phyloP scores from a whole-genome alignment of 257 asterid species.

The Solanum lignicaule region DNA sequence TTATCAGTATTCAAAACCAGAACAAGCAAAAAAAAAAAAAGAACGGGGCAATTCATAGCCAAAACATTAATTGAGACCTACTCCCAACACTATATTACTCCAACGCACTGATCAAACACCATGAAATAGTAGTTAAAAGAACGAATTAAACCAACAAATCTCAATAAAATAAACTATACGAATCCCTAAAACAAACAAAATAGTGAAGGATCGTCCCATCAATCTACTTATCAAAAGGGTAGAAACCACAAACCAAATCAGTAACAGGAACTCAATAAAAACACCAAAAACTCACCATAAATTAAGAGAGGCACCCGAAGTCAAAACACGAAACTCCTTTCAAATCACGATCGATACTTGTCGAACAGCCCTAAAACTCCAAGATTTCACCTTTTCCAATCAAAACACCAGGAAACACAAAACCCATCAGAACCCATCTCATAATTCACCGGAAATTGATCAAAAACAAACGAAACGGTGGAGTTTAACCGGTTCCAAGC shows the following conservation, averaged over 20 bases:
- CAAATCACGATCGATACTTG: slow-evolving; percentile 18
- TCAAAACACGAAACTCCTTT: neutral
- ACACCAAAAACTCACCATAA: neutral
- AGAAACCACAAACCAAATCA: neutral
- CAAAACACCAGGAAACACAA: neutral
- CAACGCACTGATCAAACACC: neutral
- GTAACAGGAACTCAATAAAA: neutral
- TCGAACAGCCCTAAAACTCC: neutral
- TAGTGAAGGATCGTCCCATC: neutral
- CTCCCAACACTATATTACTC: neutral
- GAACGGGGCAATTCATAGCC: neutral
- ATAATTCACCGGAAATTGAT: neutral
- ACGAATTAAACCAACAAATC: neutral
- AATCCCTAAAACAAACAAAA: slow-evolving; percentile 3
- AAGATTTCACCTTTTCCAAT: neutral
- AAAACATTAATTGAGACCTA: neutral
- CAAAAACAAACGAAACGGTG: neutral
- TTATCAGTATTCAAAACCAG: neutral
- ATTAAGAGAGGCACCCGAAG: neutral
- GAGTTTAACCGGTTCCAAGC: neutral
- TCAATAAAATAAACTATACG: neutral
- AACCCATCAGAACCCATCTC: neutral
- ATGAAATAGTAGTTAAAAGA: neutral
- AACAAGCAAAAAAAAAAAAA: neutral
- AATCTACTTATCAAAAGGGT: neutral